Percentiles rank a stretch among this genome's conserved stretches.
phyloP scores from a whole-genome alignment of 2,329 filamentous ascomycete genomes.

The Acephala macrosclerotiorum region DNA sequence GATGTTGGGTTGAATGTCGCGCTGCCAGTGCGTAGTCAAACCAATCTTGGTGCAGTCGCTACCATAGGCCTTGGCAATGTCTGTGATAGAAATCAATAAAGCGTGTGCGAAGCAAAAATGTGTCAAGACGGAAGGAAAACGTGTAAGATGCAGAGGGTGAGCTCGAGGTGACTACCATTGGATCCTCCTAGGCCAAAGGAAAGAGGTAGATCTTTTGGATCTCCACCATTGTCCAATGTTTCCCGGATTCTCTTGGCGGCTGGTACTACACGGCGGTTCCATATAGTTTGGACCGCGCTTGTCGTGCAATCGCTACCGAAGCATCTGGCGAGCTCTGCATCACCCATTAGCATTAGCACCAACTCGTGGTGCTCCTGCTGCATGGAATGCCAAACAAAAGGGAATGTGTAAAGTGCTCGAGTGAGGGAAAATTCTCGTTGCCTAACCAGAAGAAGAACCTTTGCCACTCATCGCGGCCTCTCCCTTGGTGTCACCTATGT shows the following conservation, averaged over 20 bases:
- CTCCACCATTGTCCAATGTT: conserved; percentile 13
- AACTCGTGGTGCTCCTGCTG: background rate
- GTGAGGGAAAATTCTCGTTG: background rate
- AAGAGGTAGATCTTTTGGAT: conserved; percentile 20
- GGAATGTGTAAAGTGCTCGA: conserved; percentile 21
- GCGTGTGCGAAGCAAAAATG: background rate
- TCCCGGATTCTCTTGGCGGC: conserved; percentile 21
- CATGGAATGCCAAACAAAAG: background rate
- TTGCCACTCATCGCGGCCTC: conserved; percentile 12
- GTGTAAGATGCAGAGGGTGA: background rate
- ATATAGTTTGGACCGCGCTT: conserved; percentile 58
- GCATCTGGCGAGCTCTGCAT: conserved; percentile 46
- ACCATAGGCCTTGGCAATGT: conserved; percentile 65
- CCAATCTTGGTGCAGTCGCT: conserved; percentile 60
- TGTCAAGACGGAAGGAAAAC: background rate
- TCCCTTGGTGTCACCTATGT: conserved; percentile 33
- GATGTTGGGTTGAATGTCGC: conserved; percentile 45
- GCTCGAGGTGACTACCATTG: background rate
- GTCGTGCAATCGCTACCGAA: conserved; percentile 59
- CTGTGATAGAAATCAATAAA: conserved; percentile 44
- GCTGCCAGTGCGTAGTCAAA: conserved; percentile 43
- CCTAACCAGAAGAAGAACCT: background rate
- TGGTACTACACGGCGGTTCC: conserved; percentile 36
- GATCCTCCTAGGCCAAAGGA: background rate
- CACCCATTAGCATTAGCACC: background rate